A percentile compares a stretch with the other conserved stretches of the same genome.
These are phyloP conservation scores for Metschnikowia henanensis DNA, from an alignment of 805 yeast genomes.

Conservation along the genomic window DNA sequence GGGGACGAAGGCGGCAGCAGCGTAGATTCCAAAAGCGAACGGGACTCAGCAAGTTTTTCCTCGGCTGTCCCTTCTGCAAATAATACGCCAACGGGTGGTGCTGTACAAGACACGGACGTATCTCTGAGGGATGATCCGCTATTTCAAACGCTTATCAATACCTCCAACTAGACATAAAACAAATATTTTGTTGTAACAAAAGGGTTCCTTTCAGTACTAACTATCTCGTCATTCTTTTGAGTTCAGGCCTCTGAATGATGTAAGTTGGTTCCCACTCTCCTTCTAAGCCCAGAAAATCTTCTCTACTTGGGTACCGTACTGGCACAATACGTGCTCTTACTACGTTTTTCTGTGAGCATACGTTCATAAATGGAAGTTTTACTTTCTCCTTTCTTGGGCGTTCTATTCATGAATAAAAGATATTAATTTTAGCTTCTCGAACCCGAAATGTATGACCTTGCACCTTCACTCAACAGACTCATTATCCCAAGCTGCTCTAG, in stretches of 20 bases:
- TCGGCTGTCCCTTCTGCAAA: background rate
- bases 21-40: constrained; percentile 3
- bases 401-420: too few relatives aligned
- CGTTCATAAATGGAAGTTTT: too few relatives aligned
- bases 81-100: constrained; percentile 1
- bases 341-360: too few relatives aligned
- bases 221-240: too few relatives aligned
- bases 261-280: too few relatives aligned
- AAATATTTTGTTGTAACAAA: too few relatives aligned
- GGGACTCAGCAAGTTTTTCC: constrained; percentile 1
- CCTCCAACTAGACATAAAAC: constrained; percentile 4
- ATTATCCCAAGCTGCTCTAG: constrained; percentile 27
- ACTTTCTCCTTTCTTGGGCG: too few relatives aligned
- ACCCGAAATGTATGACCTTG: constrained; percentile 12
- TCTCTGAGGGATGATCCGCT: constrained; percentile 4
- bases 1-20: constrained; percentile 9
- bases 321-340: too few relatives aligned
- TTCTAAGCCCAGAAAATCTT: too few relatives aligned
- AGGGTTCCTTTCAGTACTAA: too few relatives aligned
- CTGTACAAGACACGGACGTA: background rate
- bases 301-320: too few relatives aligned
- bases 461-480: constrained; percentile 26
- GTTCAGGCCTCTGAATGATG: too few relatives aligned
- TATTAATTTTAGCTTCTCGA: constrained; percentile 1
- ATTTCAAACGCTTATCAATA: constrained; percentile 7